Conservation (phyloP, 345 rosid genomes). For the Gossypium thurberi region DNA sequence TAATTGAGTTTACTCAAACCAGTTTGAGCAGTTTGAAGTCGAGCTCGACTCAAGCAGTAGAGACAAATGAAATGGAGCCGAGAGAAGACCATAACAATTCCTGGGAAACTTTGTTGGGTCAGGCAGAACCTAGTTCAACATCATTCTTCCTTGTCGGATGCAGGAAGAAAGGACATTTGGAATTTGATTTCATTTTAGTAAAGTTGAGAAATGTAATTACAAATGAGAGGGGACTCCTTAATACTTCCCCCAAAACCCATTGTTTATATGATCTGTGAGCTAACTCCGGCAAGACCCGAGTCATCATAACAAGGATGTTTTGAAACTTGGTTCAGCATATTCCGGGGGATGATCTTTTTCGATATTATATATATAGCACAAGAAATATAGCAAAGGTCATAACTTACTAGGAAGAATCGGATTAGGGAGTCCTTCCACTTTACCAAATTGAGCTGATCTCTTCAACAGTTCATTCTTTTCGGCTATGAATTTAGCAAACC, state of each 20-base stretch:
- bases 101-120: too few species aligned
- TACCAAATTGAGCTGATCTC: constrained; percentile 22
- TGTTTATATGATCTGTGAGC: not conserved
- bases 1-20: too few species aligned
- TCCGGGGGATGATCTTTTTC: not conserved
- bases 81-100: too few species aligned
- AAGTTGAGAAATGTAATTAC: not conserved
- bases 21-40: too few species aligned
- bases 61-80: too few species aligned
- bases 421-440: constrained; percentile 25
- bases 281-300: not conserved
- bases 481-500: constrained; percentile 71
- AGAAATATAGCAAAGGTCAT: constrained; percentile 30
- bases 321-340: not conserved
- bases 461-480: constrained; percentile 44
- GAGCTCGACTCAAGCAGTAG: too few species aligned
- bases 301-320: not conserved
- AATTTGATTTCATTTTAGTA: not conserved
- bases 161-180: not conserved
- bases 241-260: not conserved
- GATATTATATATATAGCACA: not conserved
- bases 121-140: not conserved
- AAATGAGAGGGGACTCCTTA: not conserved
- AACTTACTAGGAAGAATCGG: constrained; percentile 48
- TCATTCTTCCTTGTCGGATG: not conserved